A percentile compares a stretch with the other conserved stretches of the same genome.
phyloP scores from a whole-genome alignment of 345 rosid species.

The Microcos paniculata region DNA sequence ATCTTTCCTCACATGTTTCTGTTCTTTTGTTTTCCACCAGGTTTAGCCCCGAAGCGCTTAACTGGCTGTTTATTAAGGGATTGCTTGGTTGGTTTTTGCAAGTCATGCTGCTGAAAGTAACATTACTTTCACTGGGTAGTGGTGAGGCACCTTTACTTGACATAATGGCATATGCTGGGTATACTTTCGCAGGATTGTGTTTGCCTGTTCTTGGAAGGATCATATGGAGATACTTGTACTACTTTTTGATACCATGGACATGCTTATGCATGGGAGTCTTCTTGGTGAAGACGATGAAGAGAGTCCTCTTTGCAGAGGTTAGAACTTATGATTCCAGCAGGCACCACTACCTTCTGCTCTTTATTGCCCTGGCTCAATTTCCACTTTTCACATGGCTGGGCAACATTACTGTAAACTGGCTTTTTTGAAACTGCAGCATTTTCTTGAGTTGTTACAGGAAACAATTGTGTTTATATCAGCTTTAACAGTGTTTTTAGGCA shows the following conservation, averaged over 20 bases:
- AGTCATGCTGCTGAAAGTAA: constrained; percentile 75
- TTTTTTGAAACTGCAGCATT: constrained; percentile 43
- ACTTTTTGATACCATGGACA: constrained; percentile 74
- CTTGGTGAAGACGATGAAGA: constrained; percentile 95
- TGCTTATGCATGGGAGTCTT: constrained; percentile 84
- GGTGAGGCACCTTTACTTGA: constrained; percentile 94
- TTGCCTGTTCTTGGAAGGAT: constrained; percentile 78
- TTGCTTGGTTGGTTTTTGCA: constrained; percentile 87
- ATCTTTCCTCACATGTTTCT: neutral
- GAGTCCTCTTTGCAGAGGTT: constrained; percentile 90
- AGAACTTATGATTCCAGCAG: constrained; percentile 84
- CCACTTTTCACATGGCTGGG: constrained; percentile 93
- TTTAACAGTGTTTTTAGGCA: constrained; percentile 7
- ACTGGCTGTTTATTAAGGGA: constrained; percentile 91
- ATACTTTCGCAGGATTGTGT: constrained; percentile 74
- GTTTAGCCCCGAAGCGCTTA: constrained; percentile 87
- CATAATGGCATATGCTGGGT: constrained; percentile 85
- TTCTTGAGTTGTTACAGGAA: constrained; percentile 18
- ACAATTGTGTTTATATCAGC: constrained; percentile 17
- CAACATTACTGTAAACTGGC: constrained; percentile 86
- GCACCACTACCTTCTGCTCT: constrained; percentile 84
- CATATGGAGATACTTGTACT: constrained; percentile 66
- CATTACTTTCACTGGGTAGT: constrained; percentile 76
- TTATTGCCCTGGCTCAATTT: constrained; percentile 85
- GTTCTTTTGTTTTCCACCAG: constrained; percentile 30